Conservation (phyloP, 2,329 filamentous ascomycete genomes). For the Helicocarpus griseus region DNA sequence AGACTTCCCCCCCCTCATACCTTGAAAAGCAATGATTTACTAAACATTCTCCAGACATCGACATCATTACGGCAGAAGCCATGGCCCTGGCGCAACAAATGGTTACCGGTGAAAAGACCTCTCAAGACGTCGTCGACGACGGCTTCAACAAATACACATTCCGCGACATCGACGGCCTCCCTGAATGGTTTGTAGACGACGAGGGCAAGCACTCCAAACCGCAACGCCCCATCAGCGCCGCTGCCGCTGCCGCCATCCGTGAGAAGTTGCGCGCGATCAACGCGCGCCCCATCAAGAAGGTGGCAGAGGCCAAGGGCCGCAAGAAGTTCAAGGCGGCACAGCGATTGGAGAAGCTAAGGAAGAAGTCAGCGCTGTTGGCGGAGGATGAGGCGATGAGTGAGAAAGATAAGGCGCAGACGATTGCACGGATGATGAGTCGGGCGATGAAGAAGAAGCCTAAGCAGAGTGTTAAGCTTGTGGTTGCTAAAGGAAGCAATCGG, state of each 20-base stretch:
- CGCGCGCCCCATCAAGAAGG: slow-evolving; percentile 97
- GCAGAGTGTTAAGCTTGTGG: slow-evolving; percentile 74
- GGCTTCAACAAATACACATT: slow-evolving; percentile 89
- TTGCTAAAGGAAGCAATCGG: slow-evolving; percentile 73
- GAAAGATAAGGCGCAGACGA: slow-evolving; percentile 85
- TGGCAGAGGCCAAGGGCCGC: slow-evolving; percentile 86
- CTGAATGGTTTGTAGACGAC: slow-evolving; percentile 97
- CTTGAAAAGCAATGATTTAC: background rate
- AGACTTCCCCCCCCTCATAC: slow-evolving; percentile 16
- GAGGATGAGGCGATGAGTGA: slow-evolving; percentile 90
- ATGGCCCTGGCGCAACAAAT: slow-evolving; percentile 95
- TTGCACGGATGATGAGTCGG: slow-evolving; percentile 69
- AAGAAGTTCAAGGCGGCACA: slow-evolving; percentile 96
- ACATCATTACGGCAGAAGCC: slow-evolving; percentile 98
- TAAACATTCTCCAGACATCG: slow-evolving; percentile 56
- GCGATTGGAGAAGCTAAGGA: slow-evolving; percentile 84
- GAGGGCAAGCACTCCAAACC: slow-evolving; percentile 73
- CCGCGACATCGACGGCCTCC: slow-evolving; percentile 81
- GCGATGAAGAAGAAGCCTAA: slow-evolving; percentile 80
- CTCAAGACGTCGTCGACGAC: slow-evolving; percentile 74
- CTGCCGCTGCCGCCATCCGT: slow-evolving; percentile 82
- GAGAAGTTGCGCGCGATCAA: slow-evolving; percentile 90
- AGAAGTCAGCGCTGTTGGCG: slow-evolving; percentile 85
- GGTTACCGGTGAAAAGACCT: slow-evolving; percentile 73
- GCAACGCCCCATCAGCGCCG: slow-evolving; percentile 83